Evolutionary conservation across 2,329 filamentous ascomycete genomes (phyloP).

Genomic region (Fusarium continuum): DNA sequence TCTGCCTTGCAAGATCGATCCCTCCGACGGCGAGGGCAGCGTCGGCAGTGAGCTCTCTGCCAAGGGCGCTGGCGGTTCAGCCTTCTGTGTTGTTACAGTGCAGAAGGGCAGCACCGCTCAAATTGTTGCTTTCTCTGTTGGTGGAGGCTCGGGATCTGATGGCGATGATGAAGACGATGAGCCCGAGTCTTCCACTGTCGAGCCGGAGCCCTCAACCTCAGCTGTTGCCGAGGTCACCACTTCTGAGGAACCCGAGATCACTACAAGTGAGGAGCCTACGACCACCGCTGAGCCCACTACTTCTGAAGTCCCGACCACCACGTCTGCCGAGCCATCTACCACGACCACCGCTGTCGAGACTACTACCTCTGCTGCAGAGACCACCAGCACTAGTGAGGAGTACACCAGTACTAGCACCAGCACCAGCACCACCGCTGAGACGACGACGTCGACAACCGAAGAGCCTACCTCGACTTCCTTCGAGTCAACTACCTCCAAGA

Average conservation of each 20-base stretch:
- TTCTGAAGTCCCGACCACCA: slow-evolving; percentile 27
- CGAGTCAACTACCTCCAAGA: slow-evolving; percentile 29
- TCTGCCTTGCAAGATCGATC: slow-evolving; percentile 77
- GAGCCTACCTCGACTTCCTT: slow-evolving; percentile 42
- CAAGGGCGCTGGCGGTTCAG: slow-evolving; percentile 71
- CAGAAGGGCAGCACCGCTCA: slow-evolving; percentile 71
- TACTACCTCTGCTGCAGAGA: slow-evolving; percentile 24
- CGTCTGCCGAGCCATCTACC: slow-evolving; percentile 12
- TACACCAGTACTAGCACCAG: no score
- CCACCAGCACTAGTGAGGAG: slow-evolving; percentile 8
- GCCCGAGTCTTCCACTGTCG: slow-evolving; percentile 15
- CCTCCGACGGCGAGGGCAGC: slow-evolving; percentile 63
- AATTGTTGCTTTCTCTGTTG: slow-evolving; percentile 68
- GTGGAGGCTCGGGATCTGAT: slow-evolving; percentile 46
- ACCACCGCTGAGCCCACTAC: slow-evolving; percentile 30
- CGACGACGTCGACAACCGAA: slow-evolving; percentile 25
- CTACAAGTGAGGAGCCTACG: slow-evolving; percentile 34
- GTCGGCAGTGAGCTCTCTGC: slow-evolving; percentile 65
- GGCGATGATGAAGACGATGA: slow-evolving; percentile 31
- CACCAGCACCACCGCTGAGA: slow-evolving; percentile 8
- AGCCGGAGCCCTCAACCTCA: slow-evolving; percentile 38
- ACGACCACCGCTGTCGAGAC: slow-evolving; percentile 23
- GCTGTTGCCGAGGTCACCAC: slow-evolving; percentile 29
- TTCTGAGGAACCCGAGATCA: slow-evolving; percentile 14
- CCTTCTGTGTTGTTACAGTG: slow-evolving; percentile 82